These are phyloP conservation scores for Globisporangium echinulatum DNA, from an alignment of 352 stramenopile species.

Conservation along the genomic window DNA sequence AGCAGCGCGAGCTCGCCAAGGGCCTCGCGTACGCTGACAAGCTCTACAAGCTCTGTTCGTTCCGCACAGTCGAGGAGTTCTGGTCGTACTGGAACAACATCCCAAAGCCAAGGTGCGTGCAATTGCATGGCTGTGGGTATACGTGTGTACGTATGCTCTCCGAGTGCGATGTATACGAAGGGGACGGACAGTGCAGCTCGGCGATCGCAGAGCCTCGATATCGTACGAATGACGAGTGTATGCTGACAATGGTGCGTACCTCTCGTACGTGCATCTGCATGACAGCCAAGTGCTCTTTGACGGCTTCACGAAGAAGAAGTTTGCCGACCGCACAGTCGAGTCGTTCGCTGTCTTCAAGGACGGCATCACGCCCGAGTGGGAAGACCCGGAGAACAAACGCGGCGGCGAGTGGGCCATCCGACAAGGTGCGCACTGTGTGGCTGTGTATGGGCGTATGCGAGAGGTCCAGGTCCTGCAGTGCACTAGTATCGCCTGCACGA, in stretches of 20 bases:
- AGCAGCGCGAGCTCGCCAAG: constrained; percentile 75
- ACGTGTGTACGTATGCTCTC: background rate
- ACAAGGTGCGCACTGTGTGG: constrained; percentile 36
- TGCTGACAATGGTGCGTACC: background rate
- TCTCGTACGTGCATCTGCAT: background rate
- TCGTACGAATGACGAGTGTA: background rate
- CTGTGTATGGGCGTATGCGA: background rate
- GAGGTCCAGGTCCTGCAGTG: background rate
- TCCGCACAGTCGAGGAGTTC: constrained; percentile 85
- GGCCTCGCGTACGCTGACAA: constrained; percentile 82
- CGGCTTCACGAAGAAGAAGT: constrained; percentile 85
- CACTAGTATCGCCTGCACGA: background rate
- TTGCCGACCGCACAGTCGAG: constrained; percentile 90
- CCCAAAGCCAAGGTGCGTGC: constrained; percentile 69
- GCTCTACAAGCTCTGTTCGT: constrained; percentile 84
- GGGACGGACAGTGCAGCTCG: no score
- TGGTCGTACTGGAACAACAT: constrained; percentile 91
- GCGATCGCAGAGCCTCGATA: no score
- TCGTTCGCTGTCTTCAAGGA: constrained; percentile 92
- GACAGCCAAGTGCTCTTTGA: constrained; percentile 73
- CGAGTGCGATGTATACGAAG: background rate
- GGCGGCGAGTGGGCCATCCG: constrained; percentile 84
- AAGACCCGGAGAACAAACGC: constrained; percentile 85
- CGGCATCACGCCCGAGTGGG: constrained; percentile 86
- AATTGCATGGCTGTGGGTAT: background rate